Base-by-base conservation (phyloP, 129 eudicot species). In the Centrapalus pauciflorus region DNA sequence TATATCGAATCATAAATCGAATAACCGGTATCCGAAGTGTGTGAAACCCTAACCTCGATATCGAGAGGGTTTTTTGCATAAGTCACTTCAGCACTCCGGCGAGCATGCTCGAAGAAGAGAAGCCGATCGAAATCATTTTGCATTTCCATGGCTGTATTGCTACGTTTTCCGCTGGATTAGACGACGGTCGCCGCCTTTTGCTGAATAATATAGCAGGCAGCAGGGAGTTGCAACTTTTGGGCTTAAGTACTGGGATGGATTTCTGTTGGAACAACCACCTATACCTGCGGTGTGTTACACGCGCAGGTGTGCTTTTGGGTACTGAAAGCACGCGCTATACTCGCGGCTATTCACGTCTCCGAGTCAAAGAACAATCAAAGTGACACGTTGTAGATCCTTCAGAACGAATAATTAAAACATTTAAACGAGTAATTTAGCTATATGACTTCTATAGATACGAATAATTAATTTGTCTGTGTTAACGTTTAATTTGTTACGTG, bases 91-190 rank as follows among this genome's bases (percentile, higher is more conserved):
- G 95, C 90, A 12, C 82, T 50, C 17, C 82, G 83, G 72, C 98
- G 95, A 69, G 95, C 83, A 76, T 88, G 96, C 79, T 92, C 98
- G 85, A 92, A 92, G 76, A 83, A 85, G 12, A 92, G 67, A 9
- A 88, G 74, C 0, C 98, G 95, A 70, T 92, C 96, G 60, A 92
- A 79, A 28, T 90, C 97, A 41, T 40, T 79, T n/a, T 72, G 71
- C 87, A 79, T 76, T 1, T 90, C 91, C 87, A 87, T 86, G 49
- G 21, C 29, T 11, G 24, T 32, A 43, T 58, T 17, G 28, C 32
- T 4, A 45, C 23, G 65, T 3, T 55, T 29, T 45, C 50, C 32
- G 27, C 28, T 34, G 38, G 34, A 21, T 13, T 16, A 16, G 6
- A 65, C 40, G 70, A 4, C 17, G 59, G 59, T 69, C 28, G 28